Evolutionary conservation across 139 green algal species (phyloP).

Genomic region (Picochlorum sp.): DNA sequence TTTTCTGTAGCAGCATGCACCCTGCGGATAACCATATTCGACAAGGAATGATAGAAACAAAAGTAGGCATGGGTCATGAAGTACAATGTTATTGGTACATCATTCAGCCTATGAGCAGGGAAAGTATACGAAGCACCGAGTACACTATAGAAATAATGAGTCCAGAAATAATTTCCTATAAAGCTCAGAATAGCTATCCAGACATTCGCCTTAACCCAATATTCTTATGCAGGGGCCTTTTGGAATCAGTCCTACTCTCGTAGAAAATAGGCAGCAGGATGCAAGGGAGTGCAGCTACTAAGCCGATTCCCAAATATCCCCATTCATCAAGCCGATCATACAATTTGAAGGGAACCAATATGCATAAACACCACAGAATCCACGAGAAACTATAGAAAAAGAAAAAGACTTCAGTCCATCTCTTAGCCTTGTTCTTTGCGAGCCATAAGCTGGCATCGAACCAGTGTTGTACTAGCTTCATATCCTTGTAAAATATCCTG

Average conservation of each 20-base stretch:
- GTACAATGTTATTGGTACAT: constrained; percentile 88
- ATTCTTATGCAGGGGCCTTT: constrained; percentile 62
- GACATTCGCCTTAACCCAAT: constrained; percentile 94
- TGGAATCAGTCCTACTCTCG: constrained; percentile 45
- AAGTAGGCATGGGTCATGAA: constrained; percentile 99
- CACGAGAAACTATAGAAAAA: constrained; percentile 84
- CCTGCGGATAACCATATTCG: constrained; percentile 76
- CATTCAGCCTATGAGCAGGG: constrained; percentile 66
- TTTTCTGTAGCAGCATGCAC: constrained; percentile 1
- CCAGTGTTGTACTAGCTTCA: background rate
- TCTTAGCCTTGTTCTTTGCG: constrained; percentile 69
- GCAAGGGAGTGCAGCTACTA: constrained; percentile 59
- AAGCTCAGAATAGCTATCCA: constrained; percentile 96
- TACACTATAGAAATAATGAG: constrained; percentile 97
- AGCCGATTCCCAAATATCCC: constrained; percentile 80
- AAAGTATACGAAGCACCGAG: constrained; percentile 92
- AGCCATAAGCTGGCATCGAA: constrained; percentile 47
- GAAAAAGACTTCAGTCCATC: constrained; percentile 87
- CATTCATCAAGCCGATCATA: constrained; percentile 68
- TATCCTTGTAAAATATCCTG: background rate
- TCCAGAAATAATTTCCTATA: constrained; percentile 99
- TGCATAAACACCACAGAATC: constrained; percentile 79
- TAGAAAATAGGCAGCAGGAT: constrained; percentile 69
- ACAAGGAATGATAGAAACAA: constrained; percentile 91
- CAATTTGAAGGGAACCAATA: constrained; percentile 84